Evolutionary conservation across 139 green algal genomes (phyloP).

Genomic region (Coelastrella sp.): DNA sequence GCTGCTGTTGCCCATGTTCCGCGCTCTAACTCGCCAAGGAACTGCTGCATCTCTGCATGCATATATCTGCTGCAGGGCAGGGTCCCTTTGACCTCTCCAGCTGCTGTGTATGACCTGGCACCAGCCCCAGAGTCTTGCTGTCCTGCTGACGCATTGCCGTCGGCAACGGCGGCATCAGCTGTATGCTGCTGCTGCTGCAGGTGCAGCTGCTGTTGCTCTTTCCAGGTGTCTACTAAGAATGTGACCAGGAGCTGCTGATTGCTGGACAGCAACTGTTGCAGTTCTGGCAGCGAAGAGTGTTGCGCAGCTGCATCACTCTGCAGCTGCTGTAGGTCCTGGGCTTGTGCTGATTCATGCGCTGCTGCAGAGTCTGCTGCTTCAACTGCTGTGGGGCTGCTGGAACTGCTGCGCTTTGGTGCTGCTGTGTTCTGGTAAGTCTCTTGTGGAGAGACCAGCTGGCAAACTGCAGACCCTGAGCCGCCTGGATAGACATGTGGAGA

Average conservation of each 20-base stretch:
- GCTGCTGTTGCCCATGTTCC: background rate
- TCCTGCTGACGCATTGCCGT: background rate
- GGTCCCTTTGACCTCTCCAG: background rate
- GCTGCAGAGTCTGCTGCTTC: background rate
- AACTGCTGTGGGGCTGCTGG: background rate
- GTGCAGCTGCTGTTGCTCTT: slow-evolving; percentile 31
- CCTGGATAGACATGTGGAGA: background rate
- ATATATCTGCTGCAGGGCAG: slow-evolving; percentile 21
- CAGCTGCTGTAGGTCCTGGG: background rate
- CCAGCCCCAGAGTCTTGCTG: background rate
- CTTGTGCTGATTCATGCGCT: background rate
- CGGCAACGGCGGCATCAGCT: background rate
- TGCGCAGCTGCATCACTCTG: slow-evolving; percentile 3
- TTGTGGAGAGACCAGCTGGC: background rate
- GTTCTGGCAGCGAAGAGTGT: background rate
- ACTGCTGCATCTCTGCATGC: slow-evolving; percentile 35
- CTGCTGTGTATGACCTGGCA: background rate
- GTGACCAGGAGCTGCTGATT: slow-evolving; percentile 29
- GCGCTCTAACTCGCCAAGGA: background rate
- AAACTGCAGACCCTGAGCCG: slow-evolving; percentile 2
- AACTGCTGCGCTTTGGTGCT: background rate
- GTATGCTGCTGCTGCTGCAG: background rate
- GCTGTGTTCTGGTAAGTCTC: background rate
- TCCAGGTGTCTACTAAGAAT: slow-evolving; percentile 21
- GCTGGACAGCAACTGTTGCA: slow-evolving; percentile 15